Percentiles rank a stretch among this genome's conserved stretches.
Evolutionary conservation across 139 green algal species (phyloP).

Genomic region (Medakamo hakoo): DNA sequence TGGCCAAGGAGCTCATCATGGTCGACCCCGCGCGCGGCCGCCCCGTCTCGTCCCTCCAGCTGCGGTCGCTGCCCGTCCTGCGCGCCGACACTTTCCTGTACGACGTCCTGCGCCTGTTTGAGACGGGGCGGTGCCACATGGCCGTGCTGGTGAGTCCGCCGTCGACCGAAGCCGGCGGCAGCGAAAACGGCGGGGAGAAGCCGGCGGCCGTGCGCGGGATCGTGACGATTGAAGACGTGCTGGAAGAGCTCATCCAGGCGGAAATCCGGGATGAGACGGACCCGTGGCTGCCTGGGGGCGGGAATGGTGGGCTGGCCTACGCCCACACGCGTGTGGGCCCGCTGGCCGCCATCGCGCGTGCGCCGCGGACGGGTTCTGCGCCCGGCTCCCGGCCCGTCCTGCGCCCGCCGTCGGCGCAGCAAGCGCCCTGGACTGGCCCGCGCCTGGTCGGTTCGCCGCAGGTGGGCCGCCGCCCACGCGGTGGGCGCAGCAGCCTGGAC

Average conservation of each 20-base stretch:
- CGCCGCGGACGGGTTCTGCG: too few relatives aligned
- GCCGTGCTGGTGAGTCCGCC: slow-evolving; percentile 49
- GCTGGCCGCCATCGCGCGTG: too few relatives aligned
- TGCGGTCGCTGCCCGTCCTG: slow-evolving; percentile 26
- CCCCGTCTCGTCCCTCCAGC: slow-evolving; percentile 12
- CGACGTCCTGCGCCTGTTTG: slow-evolving; percentile 83
- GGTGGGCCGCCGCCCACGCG: too few relatives aligned
- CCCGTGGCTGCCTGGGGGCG: slow-evolving; percentile 15
- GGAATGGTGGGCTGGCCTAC: too few relatives aligned
- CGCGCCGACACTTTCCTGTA: slow-evolving; percentile 46
- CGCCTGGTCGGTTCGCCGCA: too few relatives aligned
- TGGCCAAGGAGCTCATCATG: slow-evolving; percentile 72
- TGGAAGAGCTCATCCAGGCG: slow-evolving; percentile 27
- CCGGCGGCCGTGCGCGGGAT: slow-evolving; percentile 13
- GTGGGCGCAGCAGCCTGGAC: too few relatives aligned
- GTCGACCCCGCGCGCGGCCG: slow-evolving; percentile 12
- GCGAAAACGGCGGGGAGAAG: not conserved
- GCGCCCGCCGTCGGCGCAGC: too few relatives aligned
- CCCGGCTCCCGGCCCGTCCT: too few relatives aligned
- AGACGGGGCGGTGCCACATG: slow-evolving; percentile 77
- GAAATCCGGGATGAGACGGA: slow-evolving; percentile 56
- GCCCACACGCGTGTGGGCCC: too few relatives aligned
- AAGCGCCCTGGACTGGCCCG: too few relatives aligned
- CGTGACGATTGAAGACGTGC: slow-evolving; percentile 49
- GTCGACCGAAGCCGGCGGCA: not conserved